Conservation (phyloP, 2,329 filamentous ascomycete species). For the Neopestalotiopsis rosae region DNA sequence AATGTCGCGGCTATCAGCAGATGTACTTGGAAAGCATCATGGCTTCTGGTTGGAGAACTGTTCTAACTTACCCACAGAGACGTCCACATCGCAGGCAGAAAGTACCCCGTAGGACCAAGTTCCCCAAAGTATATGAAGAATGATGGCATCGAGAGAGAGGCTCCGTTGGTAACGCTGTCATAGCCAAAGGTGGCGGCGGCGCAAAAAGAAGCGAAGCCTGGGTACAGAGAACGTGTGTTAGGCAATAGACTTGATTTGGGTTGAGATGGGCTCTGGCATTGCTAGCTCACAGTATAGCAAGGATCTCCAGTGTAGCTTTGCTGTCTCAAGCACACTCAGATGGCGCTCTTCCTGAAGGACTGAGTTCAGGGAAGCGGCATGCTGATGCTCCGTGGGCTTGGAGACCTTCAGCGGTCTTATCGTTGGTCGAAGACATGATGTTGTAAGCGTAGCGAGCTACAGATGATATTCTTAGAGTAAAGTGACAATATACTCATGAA, state of each 20-base stretch:
- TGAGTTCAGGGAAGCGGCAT: not conserved
- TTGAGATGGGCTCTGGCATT: not conserved
- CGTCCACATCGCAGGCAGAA: not conserved
- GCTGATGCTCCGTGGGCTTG: not conserved
- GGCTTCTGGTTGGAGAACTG: not conserved
- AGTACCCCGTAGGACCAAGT: not conserved
- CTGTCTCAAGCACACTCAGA: not conserved
- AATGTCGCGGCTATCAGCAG: not conserved
- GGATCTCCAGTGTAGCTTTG: not conserved
- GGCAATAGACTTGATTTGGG: not conserved
- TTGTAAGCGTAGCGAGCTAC: not conserved
- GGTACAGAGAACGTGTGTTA: not conserved
- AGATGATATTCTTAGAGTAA: not conserved
- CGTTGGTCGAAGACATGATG: not conserved
- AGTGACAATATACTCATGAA: not conserved
- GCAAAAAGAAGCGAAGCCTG: not conserved
- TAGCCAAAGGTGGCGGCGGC: not conserved
- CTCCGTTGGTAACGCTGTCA: not conserved
- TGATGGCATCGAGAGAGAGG: not conserved
- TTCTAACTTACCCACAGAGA: not conserved
- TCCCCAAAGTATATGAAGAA: not conserved
- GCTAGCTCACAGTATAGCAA: not conserved
- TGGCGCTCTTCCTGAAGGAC: not conserved
- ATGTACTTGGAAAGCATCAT: not conserved
- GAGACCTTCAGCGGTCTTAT: not conserved